Evolutionary conservation across 2,329 filamentous ascomycete species (phyloP), one percentile per base, ranked within the genome.

Genomic region (Polychaeton citri): DNA sequence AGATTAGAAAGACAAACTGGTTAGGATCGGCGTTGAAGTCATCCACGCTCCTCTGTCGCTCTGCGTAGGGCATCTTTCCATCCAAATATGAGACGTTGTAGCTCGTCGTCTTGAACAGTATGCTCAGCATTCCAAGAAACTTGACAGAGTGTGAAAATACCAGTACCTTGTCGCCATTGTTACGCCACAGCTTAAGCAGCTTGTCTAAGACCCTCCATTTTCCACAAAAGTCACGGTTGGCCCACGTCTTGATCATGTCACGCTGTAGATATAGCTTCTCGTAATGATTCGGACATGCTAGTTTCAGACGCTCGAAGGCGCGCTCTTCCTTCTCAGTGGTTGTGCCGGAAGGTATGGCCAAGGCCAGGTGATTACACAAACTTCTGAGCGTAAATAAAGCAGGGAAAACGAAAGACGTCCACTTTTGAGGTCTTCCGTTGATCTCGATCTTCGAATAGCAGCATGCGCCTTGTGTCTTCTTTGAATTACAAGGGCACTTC

Each of bases 1-100:
- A 93, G 50, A 98, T 95, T 15, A 98, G 68, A 49, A 98, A 98
- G 4, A 95, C 86, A 51, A 98, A 98, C 51, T 90, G 84, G 3
- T 68, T 70, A 0, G 85, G 75, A 51, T 94, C 80, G 1, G 81
- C 74, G 55, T 98, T 98, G 71, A 94, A 98, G 33, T 85, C 79
- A 51, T 93, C 81, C 1, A 98, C 90, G 1, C 75, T 74, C 32
- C 73, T 74, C 43, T 87, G 78, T 7, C 90, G 79, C 37, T 93
- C 86, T 36, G 86, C 81, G 48, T 90, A 87, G 21, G 66, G 72
- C 63, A 96, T 76, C 7, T 76, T 74, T 1, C 90, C 90, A 49
- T 95, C 87, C 4, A 98, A 67, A 51, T 93, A 96, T 48, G 80
- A 88, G 43, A 94, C 79, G 38, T 80, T 92, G 61, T 95, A 98